Conservation (phyloP, 495 filamentous ascomycete species). For the Talaromyces nanjingensis region DNA sequence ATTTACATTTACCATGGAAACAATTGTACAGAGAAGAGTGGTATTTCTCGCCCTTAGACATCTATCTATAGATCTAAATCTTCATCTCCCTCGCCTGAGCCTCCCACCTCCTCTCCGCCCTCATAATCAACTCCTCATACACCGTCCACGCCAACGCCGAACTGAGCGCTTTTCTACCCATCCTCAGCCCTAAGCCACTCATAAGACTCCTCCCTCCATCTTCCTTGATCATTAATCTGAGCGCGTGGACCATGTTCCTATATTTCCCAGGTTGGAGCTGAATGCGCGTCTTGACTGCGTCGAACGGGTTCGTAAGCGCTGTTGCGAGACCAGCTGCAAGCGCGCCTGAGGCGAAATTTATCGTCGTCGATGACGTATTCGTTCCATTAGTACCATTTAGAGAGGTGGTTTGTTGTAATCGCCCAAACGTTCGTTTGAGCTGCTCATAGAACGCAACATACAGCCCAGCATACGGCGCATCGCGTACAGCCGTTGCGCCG, state of each 20-base stretch:
- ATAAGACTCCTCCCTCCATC: conserved; percentile 78
- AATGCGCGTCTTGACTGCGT: conserved; percentile 88
- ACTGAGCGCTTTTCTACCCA: conserved; percentile 86
- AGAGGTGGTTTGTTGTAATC: conserved; percentile 12
- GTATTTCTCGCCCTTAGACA: not conserved
- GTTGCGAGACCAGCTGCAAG: conserved; percentile 77
- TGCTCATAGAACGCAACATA: conserved; percentile 96
- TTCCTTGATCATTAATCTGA: conserved; percentile 66
- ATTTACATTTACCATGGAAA: not conserved
- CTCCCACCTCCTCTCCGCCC: conserved; percentile 60
- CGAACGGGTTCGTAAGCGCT: conserved; percentile 89
- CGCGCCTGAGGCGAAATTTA: conserved; percentile 80
- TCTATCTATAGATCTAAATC: not conserved
- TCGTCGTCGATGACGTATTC: conserved; percentile 46
- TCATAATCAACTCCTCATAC: conserved; percentile 86
- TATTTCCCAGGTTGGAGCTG: conserved; percentile 84
- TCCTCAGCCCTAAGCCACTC: conserved; percentile 79
- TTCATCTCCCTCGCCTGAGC: conserved; percentile 17
- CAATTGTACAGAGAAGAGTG: not conserved
- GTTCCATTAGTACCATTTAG: no score
- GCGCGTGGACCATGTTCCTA: conserved; percentile 75
- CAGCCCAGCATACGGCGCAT: conserved; percentile 90
- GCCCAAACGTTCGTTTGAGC: conserved; percentile 60
- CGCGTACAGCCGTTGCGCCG: conserved; percentile 85
- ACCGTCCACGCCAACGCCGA: conserved; percentile 91